Evolutionary conservation across 345 rosid species (phyloP), one percentile per base, ranked within the genome.

Genomic region (Populus simonii): DNA sequence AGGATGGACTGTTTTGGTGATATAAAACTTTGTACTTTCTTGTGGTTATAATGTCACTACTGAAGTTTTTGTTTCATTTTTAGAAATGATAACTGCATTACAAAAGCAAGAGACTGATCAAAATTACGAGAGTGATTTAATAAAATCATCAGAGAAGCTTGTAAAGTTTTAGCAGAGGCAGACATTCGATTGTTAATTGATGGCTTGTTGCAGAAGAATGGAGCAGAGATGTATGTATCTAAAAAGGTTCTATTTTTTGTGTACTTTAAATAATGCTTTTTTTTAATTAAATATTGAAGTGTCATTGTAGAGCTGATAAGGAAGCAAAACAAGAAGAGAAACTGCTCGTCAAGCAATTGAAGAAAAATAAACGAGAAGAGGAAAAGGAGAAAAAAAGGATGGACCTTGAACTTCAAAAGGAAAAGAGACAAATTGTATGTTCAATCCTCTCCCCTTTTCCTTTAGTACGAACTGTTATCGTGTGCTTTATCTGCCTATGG

Each of bases 311-410:
- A 85, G 86, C 81, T 78, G 90, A 82, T 75, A 91, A 87, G 80
- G 93, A 88, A 36, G 90, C 88, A 23, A 89, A 85, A 76, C 79
- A 77, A 66, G 93, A 90, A 76, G 91, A 87, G 83, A 93, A 89
- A 72, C 76, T 83, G 82, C 77, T 87, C 71, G 81, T 89, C 61
- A 96, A 84, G 81, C 89, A 96, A 75, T 29, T 96, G 78, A 94
- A 92, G 90, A 93, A 80, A 84, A 88, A 73, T 76, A 91, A 82
- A 85, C 85, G 81, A 55, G 90, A 25, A 25, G 25, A 25, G 25
- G 25, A 25, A 25, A 25, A 25, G 25, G 25, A 25, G 25, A 90
- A 89, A 83, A 96, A 84, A 85, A 90, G 84, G 83, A 82, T 87
- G 78, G 92, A 92, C 13, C 88, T 92, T 61, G 89, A 93, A 78